Evolutionary conservation across 140 eudicot genomes (phyloP).

Genomic region (Senecio squalidus): DNA sequence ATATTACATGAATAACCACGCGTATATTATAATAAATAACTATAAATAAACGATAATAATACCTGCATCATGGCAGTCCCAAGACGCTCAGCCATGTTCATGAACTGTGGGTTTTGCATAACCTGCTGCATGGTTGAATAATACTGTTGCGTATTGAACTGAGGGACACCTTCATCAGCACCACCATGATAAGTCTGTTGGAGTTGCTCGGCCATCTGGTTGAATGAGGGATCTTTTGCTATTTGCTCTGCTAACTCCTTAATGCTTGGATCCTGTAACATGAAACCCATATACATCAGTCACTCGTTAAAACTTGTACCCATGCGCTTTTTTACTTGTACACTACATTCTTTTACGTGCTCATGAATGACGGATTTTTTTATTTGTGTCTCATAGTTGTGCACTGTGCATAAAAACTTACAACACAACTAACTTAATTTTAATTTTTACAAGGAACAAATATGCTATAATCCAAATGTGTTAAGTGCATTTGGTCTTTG

Average conservation of each 20-base stretch:
- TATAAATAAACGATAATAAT: not conserved
- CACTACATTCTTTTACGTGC: not conserved
- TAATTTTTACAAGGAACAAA: no score
- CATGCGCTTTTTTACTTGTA: no score
- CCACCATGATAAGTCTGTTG: slow-evolving; percentile 81
- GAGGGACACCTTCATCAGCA: slow-evolving; percentile 51
- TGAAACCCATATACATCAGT: slow-evolving; percentile 7
- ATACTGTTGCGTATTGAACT: slow-evolving; percentile 77
- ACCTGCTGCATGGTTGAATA: slow-evolving; percentile 88
- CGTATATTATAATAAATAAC: not conserved
- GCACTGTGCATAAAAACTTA: not conserved
- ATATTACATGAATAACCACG: not conserved
- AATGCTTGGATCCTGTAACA: slow-evolving; percentile 77
- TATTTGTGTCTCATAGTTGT: no score
- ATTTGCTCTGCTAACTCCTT: slow-evolving; percentile 93
- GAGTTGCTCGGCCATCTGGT: slow-evolving; percentile 89
- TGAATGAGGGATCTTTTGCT: slow-evolving; percentile 92
- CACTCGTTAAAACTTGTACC: no score
- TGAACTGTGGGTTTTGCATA: slow-evolving; percentile 93
- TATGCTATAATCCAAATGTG: no score
- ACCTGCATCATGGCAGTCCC: slow-evolving; percentile 97
- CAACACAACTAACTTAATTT: not conserved
- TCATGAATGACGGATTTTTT: no score
- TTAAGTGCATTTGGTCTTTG: no score
- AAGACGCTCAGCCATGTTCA: slow-evolving; percentile 94